Base-by-base conservation (phyloP, 305 asterid genomes). In the Fraxinus angustifolia region DNA sequence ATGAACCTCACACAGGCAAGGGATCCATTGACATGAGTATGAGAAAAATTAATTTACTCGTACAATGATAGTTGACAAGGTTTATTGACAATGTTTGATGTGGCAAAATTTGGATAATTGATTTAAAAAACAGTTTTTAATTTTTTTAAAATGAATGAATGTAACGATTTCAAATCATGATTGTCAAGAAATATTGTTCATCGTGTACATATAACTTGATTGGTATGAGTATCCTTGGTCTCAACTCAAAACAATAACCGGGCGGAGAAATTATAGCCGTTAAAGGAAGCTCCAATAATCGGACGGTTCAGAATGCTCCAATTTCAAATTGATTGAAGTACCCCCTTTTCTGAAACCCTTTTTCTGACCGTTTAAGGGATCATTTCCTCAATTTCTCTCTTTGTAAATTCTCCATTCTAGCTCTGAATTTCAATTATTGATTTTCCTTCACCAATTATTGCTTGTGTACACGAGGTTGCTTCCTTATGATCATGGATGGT, bases 401-500 rank as follows among this genome's bases (percentile, higher is more conserved):
- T 72, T 48, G 7, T 26, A 56, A 56, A 17, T 56, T 56, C 34
- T 65, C 4, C n/a, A 62, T 36, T 60, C 11, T 56, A 80, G 89
- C 89, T 88, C 84, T 83, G 82, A 56, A 79, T 16, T 83, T 34
- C 77, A 50, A 16, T 85, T 73, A 77, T 50, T 42, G 74, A n/a
- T 62, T 42, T 26, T 14, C 26, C 45, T 45, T 33, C 1, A 62
- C 74, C 79, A n/a, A 80, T 68, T 76, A 68, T 19, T 56, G 65
- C 65, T 56, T 56, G 75, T 26, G 8, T 1, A 36, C 33, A 62
- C n/a, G 21, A 30, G 8, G 16, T 8, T 30, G 19, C 23, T 45
- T 75, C 68, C 35, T 74, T 2, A 70, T 8, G 56, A 31, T 36
- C 82, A 89, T 90, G 92, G 90, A 87, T 35, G 92, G 92, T 90